phyloP scores from a whole-genome alignment of 2,329 filamentous ascomycete genomes.

The Escovopsis weberi region DNA sequence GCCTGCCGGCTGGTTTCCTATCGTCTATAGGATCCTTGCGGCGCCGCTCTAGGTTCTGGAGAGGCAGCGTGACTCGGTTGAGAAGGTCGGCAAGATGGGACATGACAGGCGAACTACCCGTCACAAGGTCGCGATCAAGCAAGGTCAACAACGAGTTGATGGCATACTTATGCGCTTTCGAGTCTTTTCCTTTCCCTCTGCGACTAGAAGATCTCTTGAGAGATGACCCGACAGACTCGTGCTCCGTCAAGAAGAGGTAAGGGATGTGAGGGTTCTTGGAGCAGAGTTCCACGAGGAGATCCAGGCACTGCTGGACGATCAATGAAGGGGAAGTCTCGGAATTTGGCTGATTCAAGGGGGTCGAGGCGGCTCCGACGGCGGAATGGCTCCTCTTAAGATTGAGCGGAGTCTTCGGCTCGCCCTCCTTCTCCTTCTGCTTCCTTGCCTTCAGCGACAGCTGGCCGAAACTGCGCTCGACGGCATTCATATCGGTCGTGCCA shows the following conservation, averaged over 20 bases:
- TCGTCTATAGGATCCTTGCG: constrained; percentile 57
- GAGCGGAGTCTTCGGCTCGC: constrained; percentile 61
- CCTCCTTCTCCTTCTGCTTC: constrained; percentile 51
- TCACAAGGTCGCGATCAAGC: constrained; percentile 85
- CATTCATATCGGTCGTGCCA: constrained; percentile 81
- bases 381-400: constrained; percentile 62
- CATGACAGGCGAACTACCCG: constrained; percentile 96
- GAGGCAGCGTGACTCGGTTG: constrained; percentile 73
- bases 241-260: constrained; percentile 86
- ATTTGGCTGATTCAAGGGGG: constrained; percentile 37
- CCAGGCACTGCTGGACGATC: constrained; percentile 90
- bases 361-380: constrained; percentile 31
- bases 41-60: constrained; percentile 69
- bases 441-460: constrained; percentile 85
- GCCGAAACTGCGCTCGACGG: constrained; percentile 89
- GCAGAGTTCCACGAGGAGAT: constrained; percentile 70
- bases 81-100: constrained; percentile 78
- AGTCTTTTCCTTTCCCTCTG: constrained; percentile 82
- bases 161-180: constrained; percentile 72
- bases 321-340: constrained; percentile 87
- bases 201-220: constrained; percentile 63
- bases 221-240: constrained; percentile 59
- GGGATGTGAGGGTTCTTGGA: constrained; percentile 76
- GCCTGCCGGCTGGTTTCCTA: constrained; percentile 21
- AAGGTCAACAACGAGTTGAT: constrained; percentile 81